Base-by-base conservation (phyloP, 768 basidiomycete genomes). In the Collybia sordida region DNA sequence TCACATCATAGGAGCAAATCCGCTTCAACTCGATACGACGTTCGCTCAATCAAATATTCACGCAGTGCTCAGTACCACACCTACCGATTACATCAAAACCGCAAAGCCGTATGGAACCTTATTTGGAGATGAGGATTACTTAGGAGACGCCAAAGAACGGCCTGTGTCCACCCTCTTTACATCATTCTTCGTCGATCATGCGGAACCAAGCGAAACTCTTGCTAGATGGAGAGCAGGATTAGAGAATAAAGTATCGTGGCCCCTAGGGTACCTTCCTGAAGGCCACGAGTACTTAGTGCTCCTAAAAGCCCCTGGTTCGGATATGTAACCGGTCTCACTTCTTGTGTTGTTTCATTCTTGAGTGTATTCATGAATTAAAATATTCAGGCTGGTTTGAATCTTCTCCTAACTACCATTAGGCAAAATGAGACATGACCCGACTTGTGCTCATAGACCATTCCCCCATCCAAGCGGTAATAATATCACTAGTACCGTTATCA, bases 141-240 rank as follows among this genome's bases (percentile, higher is more conserved):
- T n/a, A 24, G 21, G 15, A 14, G 34, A 22, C 22, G 9, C 3
- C 14, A 14, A 7, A 11, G 31, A 12, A 31, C 6, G 31, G 9
- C 11, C 45, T 37, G 14, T 46, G n/a, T 45, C 28, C 19, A 22
- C 14, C n/a, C 44, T 45, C 14, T 46, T 37, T 37, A 36, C 21
- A 4, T 45, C 43, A 21, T 45, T 45, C 44, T 45, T 35, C n/a
- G 43, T 28, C 17, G 43, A 44, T 44, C 43, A 27, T 19, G 17
- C 19, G 3, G 44, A 45, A 19, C 44, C 44, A 9, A 22, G 11
- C 18, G 44, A 45, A 17, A 27, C 31, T 11, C 44, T 22, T 21
- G 4, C 19, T 7, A 8, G 23, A 45, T 45, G 22, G n/a, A 19
- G 31, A 31, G 43, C 8, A 9, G 11, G 31, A 6, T 31, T 31